A percentile compares a stretch with the other conserved stretches of the same genome.
Evolutionary conservation across 2,329 filamentous ascomycete genomes (phyloP).

Genomic region (Geosmithia flava): DNA sequence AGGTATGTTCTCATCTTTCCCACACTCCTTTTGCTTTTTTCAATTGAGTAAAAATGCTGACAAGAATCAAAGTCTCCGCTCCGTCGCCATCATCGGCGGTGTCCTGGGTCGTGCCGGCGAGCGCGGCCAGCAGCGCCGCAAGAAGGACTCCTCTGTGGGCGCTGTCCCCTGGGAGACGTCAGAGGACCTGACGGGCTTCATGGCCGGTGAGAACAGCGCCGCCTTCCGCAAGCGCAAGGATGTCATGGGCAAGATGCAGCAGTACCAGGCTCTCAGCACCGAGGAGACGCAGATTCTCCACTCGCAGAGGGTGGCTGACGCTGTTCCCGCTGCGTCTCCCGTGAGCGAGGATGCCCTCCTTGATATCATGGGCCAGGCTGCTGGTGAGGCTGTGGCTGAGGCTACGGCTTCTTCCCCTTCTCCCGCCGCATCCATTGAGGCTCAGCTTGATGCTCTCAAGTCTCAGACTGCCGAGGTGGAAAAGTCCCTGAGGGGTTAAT

Average conservation of each 20-base stretch:
- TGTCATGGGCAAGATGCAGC: conserved; percentile 22
- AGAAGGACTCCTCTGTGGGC: conserved; percentile 49
- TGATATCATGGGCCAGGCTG: conserved; percentile 13
- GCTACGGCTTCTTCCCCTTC: not conserved
- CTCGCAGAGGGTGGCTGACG: not conserved
- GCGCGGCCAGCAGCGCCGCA: conserved; percentile 56
- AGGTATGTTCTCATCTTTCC: conserved; percentile 40
- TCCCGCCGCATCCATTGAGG: conserved; percentile 2
- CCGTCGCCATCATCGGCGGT: conserved; percentile 69
- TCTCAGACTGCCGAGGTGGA: not conserved
- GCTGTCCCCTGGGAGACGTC: conserved; percentile 49
- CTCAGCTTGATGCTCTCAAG: not conserved
- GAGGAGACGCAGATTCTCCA: conserved; percentile 18
- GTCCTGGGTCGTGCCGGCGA: conserved; percentile 77
- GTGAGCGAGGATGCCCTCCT: conserved; percentile 22
- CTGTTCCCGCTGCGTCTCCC: not conserved
- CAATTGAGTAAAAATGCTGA: not conserved
- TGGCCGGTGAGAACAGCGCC: conserved; percentile 16
- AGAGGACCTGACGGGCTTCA: conserved; percentile 25
- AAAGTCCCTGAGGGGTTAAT: not conserved
- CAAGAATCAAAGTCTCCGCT: conserved; percentile 51
- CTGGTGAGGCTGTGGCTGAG: conserved; percentile 8
- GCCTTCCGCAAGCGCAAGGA: conserved; percentile 19
- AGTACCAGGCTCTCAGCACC: conserved; percentile 21
- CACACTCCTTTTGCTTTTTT: not conserved